phyloP scores from a whole-genome alignment of 2,329 filamentous ascomycete genomes.

The Magnaporthiopsis incrustans region DNA sequence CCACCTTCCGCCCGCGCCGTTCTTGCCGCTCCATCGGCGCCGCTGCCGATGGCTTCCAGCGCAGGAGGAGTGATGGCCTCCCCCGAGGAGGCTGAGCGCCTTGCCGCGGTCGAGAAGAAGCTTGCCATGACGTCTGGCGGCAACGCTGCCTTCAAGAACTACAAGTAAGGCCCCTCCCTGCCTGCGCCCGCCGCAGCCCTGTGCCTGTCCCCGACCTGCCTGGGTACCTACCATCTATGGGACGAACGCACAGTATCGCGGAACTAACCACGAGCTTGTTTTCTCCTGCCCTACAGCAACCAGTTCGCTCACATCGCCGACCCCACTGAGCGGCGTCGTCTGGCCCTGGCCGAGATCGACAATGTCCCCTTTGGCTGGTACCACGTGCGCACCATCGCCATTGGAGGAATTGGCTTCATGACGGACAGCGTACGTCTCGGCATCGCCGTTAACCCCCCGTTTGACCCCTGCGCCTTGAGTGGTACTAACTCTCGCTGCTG shows the following conservation, averaged over 20 bases:
- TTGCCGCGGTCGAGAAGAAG: background rate
- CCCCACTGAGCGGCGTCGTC: slow-evolving; percentile 68
- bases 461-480: background rate
- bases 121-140: slow-evolving; percentile 34
- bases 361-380: slow-evolving; percentile 79
- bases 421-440: slow-evolving; percentile 52
- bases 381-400: slow-evolving; percentile 67
- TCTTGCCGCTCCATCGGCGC: background rate
- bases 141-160: slow-evolving; percentile 68
- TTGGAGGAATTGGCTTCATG: slow-evolving; percentile 83
- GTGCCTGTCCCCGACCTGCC: too few species aligned
- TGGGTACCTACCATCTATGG: too few species aligned
- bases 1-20: background rate
- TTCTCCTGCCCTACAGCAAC: slow-evolving; percentile 12
- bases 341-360: slow-evolving; percentile 75
- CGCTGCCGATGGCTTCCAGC: background rate
- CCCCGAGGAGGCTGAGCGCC: background rate
- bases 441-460: background rate
- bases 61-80: background rate
- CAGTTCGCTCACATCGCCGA: slow-evolving; percentile 48
- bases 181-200: too few species aligned
- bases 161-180: slow-evolving; percentile 33
- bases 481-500: background rate
- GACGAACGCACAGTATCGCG: slow-evolving; percentile 19
- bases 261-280: background rate